Evolutionary conservation across 129 eudicot species (phyloP).

Genomic region (Lonicera japonica): DNA sequence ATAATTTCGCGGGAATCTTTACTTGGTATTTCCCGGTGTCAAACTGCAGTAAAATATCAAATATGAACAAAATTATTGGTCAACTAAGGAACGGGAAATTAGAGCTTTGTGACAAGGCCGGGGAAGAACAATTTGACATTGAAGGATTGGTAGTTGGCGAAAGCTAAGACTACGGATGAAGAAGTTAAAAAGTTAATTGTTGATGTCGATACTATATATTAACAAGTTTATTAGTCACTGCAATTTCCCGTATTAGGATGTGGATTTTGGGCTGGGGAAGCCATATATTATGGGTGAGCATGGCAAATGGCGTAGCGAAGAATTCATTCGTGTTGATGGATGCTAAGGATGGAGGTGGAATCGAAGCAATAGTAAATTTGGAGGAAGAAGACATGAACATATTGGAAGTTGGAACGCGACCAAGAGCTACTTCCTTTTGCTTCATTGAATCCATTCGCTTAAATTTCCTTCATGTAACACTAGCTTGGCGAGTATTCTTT

Average conservation of each 20-base stretch:
- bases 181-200: background rate
- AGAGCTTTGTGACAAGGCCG: too few relatives aligned
- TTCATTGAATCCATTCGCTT: too few relatives aligned
- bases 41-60: background rate
- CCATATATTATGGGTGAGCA: background rate
- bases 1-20: background rate
- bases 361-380: background rate
- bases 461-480: too few relatives aligned
- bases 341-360: conserved; percentile 1
- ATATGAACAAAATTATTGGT: background rate
- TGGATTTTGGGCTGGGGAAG: conserved; percentile 13
- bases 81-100: background rate
- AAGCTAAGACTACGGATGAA: too few relatives aligned
- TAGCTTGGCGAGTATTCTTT: too few relatives aligned
- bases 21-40: background rate
- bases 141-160: background rate
- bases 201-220: too few relatives aligned
- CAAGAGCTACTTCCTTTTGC: too few relatives aligned
- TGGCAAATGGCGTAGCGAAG: background rate
- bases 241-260: background rate
- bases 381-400: conserved; percentile 4
- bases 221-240: background rate
- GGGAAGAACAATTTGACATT: background rate
- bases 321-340: background rate
- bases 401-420: too few relatives aligned